Evolutionary conservation across 2,329 filamentous ascomycete genomes (phyloP).

Genomic region (Colletotrichum tanaceti): DNA sequence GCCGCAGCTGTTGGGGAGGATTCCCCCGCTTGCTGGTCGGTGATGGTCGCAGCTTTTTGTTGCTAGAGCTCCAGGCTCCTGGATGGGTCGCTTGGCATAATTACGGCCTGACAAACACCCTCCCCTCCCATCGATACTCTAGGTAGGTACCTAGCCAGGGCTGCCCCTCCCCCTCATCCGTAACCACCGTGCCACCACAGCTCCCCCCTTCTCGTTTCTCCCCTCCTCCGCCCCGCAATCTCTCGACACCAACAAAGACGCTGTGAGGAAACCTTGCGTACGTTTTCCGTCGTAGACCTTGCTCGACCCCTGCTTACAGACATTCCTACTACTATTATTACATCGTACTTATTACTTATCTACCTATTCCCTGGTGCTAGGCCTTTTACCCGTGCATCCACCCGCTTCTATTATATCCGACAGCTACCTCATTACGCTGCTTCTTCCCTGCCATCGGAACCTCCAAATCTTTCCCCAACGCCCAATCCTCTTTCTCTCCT

Average conservation of each 20-base stretch:
- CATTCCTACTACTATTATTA: too few species aligned
- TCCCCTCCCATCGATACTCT: neutral
- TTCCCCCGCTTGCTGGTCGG: too few species aligned
- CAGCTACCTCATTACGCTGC: neutral
- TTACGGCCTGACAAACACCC: neutral
- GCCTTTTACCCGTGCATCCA: conserved; percentile 2
- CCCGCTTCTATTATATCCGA: conserved; percentile 14
- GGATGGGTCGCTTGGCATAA: neutral
- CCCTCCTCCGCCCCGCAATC: neutral
- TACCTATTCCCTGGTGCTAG: neutral
- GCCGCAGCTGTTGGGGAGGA: conserved; percentile 15
- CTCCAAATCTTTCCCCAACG: conserved; percentile 5
- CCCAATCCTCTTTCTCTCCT: neutral
- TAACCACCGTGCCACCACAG: too few species aligned
- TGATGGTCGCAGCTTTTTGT: conserved; percentile 6
- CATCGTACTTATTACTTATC: too few species aligned
- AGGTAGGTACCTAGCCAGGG: too few species aligned
- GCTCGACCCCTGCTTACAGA: conserved; percentile 14
- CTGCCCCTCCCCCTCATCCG: conserved; percentile 14
- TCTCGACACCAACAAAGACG: conserved; percentile 1
- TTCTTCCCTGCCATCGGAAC: neutral
- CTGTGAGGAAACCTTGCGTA: neutral
- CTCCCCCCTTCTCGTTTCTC: neutral
- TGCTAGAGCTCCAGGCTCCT: neutral
- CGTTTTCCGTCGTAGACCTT: conserved; percentile 11